These are phyloP conservation scores for Maudiozyma serrabonitensis DNA, from an alignment of 805 yeast species.

Conservation along the genomic window DNA sequence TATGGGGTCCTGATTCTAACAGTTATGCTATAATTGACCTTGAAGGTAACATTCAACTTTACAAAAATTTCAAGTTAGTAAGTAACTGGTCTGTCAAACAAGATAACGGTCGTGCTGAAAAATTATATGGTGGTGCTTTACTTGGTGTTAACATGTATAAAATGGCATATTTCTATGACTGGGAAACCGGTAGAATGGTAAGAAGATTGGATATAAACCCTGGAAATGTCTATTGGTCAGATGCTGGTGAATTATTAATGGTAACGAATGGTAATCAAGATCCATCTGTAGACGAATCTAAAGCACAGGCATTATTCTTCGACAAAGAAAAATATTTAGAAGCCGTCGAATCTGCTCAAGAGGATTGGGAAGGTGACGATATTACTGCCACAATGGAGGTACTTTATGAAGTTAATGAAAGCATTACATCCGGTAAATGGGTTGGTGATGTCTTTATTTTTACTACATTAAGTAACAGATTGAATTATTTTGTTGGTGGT, in stretches of 20 bases:
- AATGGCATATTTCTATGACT: slow-evolving; percentile 80
- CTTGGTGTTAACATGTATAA: slow-evolving; percentile 79
- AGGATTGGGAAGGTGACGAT: slow-evolving; percentile 70
- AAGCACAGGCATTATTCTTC: slow-evolving; percentile 69
- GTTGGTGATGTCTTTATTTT: slow-evolving; percentile 94
- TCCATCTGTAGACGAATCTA: slow-evolving; percentile 26
- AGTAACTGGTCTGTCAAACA: slow-evolving; percentile 53
- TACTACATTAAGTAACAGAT: slow-evolving; percentile 77
- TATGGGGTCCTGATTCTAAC: slow-evolving; percentile 89
- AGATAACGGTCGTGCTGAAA: slow-evolving; percentile 61
- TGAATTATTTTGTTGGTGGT: slow-evolving; percentile 92
- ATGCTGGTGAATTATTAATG: slow-evolving; percentile 80
- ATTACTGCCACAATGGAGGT: slow-evolving; percentile 81
- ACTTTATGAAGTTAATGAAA: slow-evolving; percentile 69
- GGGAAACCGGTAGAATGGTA: slow-evolving; percentile 81
- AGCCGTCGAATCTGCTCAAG: slow-evolving; percentile 46
- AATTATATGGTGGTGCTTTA: slow-evolving; percentile 76
- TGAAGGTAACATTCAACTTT: slow-evolving; percentile 53
- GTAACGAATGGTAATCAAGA: slow-evolving; percentile 49
- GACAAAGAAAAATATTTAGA: slow-evolving; percentile 57
- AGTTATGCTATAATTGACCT: slow-evolving; percentile 76
- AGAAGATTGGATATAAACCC: slow-evolving; percentile 87
- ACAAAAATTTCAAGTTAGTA: slow-evolving; percentile 77
- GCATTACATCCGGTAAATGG: slow-evolving; percentile 84
- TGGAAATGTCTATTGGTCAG: slow-evolving; percentile 79